Base-by-base conservation (phyloP, 2,329 filamentous ascomycete species). In the Fusarium stilboides region DNA sequence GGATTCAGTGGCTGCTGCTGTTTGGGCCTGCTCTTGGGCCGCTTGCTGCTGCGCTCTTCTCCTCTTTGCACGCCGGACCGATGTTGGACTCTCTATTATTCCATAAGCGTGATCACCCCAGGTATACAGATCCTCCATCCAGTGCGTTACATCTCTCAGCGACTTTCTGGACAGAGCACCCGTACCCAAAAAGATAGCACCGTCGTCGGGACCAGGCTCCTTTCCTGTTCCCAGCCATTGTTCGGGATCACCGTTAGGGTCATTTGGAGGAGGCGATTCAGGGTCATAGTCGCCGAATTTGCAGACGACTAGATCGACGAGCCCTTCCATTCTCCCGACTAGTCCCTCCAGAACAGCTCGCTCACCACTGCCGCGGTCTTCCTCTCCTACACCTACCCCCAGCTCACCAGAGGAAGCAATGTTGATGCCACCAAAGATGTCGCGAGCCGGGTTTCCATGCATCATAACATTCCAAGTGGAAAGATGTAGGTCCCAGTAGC, bases 261-360 rank as follows among this genome's bases (percentile, higher is more conserved):
- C 73, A 2, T 71, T 52, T 8, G 72, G 76, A 5, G 56, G 54
- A 49, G 68, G 49, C 7, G 71, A 63, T 9, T 74, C 75, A 6
- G 74, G 71, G 17, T 81, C 78, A 10, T 76, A 77, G n/a, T 80
- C 77, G 17, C 94, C 95, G 78, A 97, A 98, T 71, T 92, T 91
- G 43, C 93, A 94, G 5, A 98, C 94, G 42, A 98, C 84, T 49
- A 98, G 79, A 79, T 99, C 96, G 8, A 97, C 87, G 39, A 99
- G 84, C 1, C 96, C 96, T 52, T 96, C 91, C 24, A 93, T 92
- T 57, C 92, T 86, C 12, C 86, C 86, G 2, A 94, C 89, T 65
- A 97, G 89, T n/a, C 94, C 94, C 78, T 98, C 95, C 2, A 99
- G 83, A 1, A 98, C 95, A 73, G 97, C 95, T 73, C 95, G 87